Conservation (phyloP, 2,329 filamentous ascomycete species). For the Teratosphaeria viscida region DNA sequence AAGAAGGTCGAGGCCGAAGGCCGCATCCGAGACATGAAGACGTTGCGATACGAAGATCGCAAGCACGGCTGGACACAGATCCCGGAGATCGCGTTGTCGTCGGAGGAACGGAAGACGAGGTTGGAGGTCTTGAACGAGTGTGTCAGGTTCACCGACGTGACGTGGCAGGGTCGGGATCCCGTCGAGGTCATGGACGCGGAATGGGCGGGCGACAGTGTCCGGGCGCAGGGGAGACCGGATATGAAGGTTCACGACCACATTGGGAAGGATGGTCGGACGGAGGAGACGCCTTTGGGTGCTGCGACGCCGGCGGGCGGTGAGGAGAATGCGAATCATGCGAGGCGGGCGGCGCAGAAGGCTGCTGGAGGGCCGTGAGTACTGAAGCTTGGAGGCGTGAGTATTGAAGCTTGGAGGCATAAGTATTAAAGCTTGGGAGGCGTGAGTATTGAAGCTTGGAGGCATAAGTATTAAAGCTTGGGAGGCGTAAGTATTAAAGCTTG, state of each 20-base stretch:
- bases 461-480: not conserved
- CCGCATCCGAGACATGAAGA: constrained; percentile 22
- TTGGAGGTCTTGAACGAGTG: constrained; percentile 28
- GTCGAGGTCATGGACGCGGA: constrained; percentile 8
- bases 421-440: no score
- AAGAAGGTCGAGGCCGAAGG: constrained; percentile 26
- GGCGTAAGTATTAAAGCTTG: not conserved
- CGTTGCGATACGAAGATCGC: constrained; percentile 11
- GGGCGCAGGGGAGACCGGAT: constrained; percentile 5
- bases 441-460: no score
- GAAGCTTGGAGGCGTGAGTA: not conserved
- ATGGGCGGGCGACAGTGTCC: constrained; percentile 3
- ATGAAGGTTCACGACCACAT: not conserved
- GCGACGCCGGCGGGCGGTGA: not conserved
- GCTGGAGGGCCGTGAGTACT: not conserved
- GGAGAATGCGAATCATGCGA: not conserved
- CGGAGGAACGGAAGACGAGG: constrained; percentile 29
- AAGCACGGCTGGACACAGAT: constrained; percentile 36
- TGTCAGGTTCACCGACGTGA: constrained; percentile 21
- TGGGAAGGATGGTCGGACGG: not conserved
- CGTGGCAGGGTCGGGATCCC: constrained; percentile 20
- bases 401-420: not conserved
- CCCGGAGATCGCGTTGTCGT: constrained; percentile 27
- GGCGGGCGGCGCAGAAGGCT: not conserved
- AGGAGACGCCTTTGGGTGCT: not conserved